These are phyloP conservation scores for Adansonia gregorii DNA, from an alignment of 441 rosid genomes.

Conservation along the genomic window DNA sequence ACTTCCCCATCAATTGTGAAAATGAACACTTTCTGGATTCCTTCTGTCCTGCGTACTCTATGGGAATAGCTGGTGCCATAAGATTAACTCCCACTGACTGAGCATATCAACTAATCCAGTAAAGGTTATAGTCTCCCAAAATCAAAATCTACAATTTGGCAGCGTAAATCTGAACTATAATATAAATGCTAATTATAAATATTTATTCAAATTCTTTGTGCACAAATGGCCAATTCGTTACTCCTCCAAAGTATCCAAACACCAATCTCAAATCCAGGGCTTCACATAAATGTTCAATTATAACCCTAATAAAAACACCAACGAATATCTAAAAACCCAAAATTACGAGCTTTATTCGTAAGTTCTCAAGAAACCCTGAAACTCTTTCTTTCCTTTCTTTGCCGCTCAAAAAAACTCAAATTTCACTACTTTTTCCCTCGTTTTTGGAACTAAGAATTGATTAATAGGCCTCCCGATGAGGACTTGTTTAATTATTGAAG, in stretches of 20 bases:
- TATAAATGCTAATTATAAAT: slow-evolving; percentile 6
- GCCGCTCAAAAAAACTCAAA: slow-evolving; percentile 20
- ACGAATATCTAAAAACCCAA: slow-evolving; percentile 16
- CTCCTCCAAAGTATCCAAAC: slow-evolving; percentile 6
- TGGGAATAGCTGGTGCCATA: slow-evolving; percentile 71
- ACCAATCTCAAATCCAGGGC: slow-evolving; percentile 22
- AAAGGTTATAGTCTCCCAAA: slow-evolving; percentile 22
- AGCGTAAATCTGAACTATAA: not conserved
- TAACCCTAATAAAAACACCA: slow-evolving; percentile 5
- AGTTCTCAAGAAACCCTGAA: slow-evolving; percentile 7
- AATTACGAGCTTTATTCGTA: no score
- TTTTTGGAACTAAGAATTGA: slow-evolving; percentile 10
- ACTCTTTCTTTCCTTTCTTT: not conserved
- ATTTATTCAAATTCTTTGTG: slow-evolving; percentile 18
- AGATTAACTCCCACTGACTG: slow-evolving; percentile 45
- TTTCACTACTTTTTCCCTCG: not conserved
- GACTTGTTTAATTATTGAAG: not conserved
- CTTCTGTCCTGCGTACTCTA: slow-evolving; percentile 63
- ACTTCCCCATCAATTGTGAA: slow-evolving; percentile 66
- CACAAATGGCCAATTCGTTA: not conserved
- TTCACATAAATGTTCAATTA: not conserved
- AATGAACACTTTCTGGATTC: slow-evolving; percentile 45
- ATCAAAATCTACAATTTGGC: not conserved
- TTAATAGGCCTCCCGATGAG: not conserved
- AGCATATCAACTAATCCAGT: slow-evolving; percentile 56